Base-by-base conservation (phyloP, 2,329 filamentous ascomycete species). In the Cordyceps fumosorosea region DNA sequence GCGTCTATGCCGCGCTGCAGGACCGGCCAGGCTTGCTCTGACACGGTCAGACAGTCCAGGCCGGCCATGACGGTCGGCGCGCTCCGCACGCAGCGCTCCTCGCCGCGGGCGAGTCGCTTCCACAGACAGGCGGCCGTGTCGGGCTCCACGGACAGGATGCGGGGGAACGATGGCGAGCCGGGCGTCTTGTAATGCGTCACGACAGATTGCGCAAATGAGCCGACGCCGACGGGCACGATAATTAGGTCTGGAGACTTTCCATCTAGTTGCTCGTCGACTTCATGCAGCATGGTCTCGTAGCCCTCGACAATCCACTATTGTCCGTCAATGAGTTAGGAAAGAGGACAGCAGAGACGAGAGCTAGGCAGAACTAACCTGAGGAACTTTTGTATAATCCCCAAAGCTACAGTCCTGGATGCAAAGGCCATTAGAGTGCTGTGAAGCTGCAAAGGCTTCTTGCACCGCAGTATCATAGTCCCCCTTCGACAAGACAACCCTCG, bases 261-360 rank as follows among this genome's bases (percentile, higher is more conserved):
- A 0, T 74, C 72, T 0, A 78, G 69, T 68, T 93, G 89, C 22
- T 77, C 70, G 56, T 91, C 88, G 0, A 84, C 77, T 69, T 95
- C 90, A 3, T 74, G 71, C 64, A 93, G 76, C 81, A 93, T 87
- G 0, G 89, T 91, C 5, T 79, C 79, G 68, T 93, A 95, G 0
- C 90, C 90, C 64, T 93, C 85, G 0, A 91, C 87, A 24, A 93
- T 88, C 85, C 88, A 92, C 72, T 83, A 53, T 14, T 37, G n/a
- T n/a, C n/a, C n/a, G 16, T 24, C 6, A 55, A 20, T 14, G 42
- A 5, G 29, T 60, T 16, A 14, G 14, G 29, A 29, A 7, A 29
- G 40, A 12, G n/a, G 10, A 3, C 12, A 26, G 2, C 26, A 11
- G 16, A 56, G 16, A 34, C 1, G 11, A 11, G 5, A 5, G 29